Percentiles rank a stretch among this genome's conserved stretches.
These are phyloP conservation scores for Purshia tridentata DNA, from an alignment of 306 rosid genomes.

Conservation along the genomic window DNA sequence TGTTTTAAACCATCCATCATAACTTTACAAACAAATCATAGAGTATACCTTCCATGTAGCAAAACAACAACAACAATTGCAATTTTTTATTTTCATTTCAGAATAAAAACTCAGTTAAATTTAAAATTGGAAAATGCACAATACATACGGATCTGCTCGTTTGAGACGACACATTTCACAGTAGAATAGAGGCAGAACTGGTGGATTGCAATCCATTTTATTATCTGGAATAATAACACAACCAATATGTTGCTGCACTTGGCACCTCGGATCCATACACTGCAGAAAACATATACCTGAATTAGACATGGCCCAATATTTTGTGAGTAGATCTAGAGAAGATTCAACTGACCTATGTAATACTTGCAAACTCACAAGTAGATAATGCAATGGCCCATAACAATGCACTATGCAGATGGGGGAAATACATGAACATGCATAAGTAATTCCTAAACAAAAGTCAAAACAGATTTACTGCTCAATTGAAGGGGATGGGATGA, in stretches of 20 bases:
- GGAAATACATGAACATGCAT: not conserved
- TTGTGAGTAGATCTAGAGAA: not conserved
- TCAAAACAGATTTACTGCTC: not conserved
- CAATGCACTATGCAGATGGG: not conserved
- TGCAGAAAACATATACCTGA: slow-evolving; percentile 36
- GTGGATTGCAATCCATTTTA: slow-evolving; percentile 63
- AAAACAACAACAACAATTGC: not conserved
- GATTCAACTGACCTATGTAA: not conserved
- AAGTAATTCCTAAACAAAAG: not conserved
- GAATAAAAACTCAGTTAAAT: not conserved
- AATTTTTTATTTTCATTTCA: not conserved
- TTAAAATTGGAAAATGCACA: not conserved
- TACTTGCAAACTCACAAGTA: not conserved
- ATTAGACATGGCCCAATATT: slow-evolving; percentile 1
- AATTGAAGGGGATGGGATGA: not conserved
- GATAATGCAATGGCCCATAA: slow-evolving; percentile 4
- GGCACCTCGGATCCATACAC: slow-evolving; percentile 86
- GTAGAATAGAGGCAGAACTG: slow-evolving; percentile 67
- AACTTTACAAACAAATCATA: not conserved
- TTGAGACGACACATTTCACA: slow-evolving; percentile 90
- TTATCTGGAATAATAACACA: slow-evolving; percentile 90
- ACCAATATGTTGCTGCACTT: slow-evolving; percentile 82
- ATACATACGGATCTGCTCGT: slow-evolving; percentile 95
- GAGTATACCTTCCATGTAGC: not conserved
- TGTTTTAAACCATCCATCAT: not conserved